phyloP scores from a whole-genome alignment of 345 rosid genomes.

The Mangifera indica region DNA sequence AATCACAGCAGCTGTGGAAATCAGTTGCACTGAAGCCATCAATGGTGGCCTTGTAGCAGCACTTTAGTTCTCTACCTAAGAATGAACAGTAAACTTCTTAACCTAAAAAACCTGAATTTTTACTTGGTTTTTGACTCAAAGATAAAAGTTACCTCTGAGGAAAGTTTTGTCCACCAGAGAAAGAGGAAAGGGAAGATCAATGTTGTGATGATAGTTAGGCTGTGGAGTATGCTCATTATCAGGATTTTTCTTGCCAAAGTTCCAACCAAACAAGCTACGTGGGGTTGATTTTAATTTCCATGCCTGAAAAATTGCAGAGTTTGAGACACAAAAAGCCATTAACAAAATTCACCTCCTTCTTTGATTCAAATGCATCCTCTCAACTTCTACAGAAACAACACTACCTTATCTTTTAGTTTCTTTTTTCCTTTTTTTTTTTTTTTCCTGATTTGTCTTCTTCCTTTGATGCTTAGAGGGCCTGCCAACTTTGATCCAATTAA shows the following conservation, averaged over 20 bases:
- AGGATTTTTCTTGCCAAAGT: constrained; percentile 38
- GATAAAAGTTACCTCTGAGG: constrained; percentile 44
- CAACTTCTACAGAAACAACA: background rate
- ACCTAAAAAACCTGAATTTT: background rate
- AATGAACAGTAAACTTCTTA: background rate
- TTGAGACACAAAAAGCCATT: constrained; percentile 57
- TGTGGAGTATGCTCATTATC: constrained; percentile 31
- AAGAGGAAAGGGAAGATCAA: constrained; percentile 60
- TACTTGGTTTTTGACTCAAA: background rate
- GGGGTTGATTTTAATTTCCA: constrained; percentile 33
- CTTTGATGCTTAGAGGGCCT: background rate
- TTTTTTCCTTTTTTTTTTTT: too few relatives aligned
- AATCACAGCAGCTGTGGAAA: constrained; percentile 73
- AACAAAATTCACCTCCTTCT: background rate
- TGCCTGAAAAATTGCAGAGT: constrained; percentile 20
- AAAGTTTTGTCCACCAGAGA: constrained; percentile 67
- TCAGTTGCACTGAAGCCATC: constrained; percentile 83
- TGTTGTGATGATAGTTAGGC: constrained; percentile 41
- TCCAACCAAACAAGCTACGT: constrained; percentile 58
- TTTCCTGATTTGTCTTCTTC: background rate
- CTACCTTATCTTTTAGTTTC: constrained; percentile 25
- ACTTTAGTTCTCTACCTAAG: constrained; percentile 65
- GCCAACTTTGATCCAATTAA: background rate
- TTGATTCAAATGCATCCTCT: constrained; percentile 18
- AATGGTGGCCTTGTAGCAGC: constrained; percentile 70